Percentiles rank a stretch among this genome's conserved stretches.
Conservation (phyloP, 768 basidiomycete genomes). For the Roridomyces roridus region DNA sequence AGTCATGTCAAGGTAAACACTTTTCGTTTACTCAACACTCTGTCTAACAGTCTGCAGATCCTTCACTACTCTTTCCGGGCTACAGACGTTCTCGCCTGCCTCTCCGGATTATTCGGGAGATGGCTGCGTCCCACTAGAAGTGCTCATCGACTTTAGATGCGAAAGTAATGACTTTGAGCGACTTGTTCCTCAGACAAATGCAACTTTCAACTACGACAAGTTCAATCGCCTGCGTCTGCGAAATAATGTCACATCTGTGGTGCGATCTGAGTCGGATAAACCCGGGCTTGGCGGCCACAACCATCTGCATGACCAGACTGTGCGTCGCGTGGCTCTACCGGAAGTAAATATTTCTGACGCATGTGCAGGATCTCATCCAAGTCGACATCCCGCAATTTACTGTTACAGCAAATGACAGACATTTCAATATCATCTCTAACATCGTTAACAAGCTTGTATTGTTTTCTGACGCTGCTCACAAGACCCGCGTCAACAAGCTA, state of each 20-base stretch:
- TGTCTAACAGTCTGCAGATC: constrained; percentile 55
- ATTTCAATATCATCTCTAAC: constrained; percentile 86
- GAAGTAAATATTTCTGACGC: background rate
- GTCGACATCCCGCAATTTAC: constrained; percentile 87
- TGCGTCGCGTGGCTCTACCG: constrained; percentile 37
- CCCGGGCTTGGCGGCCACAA: constrained; percentile 37
- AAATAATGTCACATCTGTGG: constrained; percentile 66
- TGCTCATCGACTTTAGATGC: constrained; percentile 83
- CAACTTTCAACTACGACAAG: constrained; percentile 88
- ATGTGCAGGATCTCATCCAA: constrained; percentile 74
- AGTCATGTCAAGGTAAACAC: constrained; percentile 81
- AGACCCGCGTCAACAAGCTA: constrained; percentile 75
- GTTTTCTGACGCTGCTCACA: constrained; percentile 88
- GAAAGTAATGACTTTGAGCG: constrained; percentile 87
- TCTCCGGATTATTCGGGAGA: constrained; percentile 44
- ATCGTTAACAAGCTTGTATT: constrained; percentile 87
- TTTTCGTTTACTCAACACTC: background rate
- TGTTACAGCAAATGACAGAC: constrained; percentile 80
- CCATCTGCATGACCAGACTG: constrained; percentile 72
- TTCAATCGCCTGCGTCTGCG: constrained; percentile 91
- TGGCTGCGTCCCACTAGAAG: constrained; percentile 85
- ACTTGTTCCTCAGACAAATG: constrained; percentile 87
- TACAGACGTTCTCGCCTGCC: constrained; percentile 88
- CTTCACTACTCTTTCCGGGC: constrained; percentile 76
- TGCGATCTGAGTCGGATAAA: constrained; percentile 45